Evolutionary conservation across 2,329 filamentous ascomycete genomes (phyloP), one percentile per base, ranked within the genome.

Genomic region (Drechslera avenae): DNA sequence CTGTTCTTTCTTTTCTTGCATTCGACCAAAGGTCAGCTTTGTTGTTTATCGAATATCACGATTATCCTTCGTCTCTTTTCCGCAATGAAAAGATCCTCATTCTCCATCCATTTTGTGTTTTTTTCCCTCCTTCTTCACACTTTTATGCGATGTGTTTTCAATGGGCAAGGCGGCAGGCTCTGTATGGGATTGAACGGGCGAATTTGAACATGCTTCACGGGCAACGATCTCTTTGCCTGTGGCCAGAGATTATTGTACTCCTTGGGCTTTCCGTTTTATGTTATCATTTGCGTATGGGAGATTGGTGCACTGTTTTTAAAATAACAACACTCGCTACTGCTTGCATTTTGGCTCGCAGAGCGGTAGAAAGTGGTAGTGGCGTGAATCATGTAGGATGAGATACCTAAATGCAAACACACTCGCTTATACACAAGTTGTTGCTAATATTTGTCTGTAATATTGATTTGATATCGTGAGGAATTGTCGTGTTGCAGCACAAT

Each of bases 191-290:
- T 63, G 55, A 42, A 58, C 47, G 41, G 46, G 32, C 46, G 57
- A 50, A 5, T 37, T 54, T 31, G 42, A 40, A 37, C 57, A 56
- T 31, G 52, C 51, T 57, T 57, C 46, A 56, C 47, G 57, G 60
- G 63, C 56, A 62, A 69, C 64, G 67, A 71, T 58, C 60, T 64
- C 57, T 59, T 35, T 40, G 69, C 70, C 70, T 70, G 70, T 50
- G 70, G 70, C 69, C 64, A 56, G 58, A 59, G 60, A 59, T 71
- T 64, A 59, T 66, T 70, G 67, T 66, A 69, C 59, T 71, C 68
- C 51, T 68, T 70, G 60, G 50, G 53, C 55, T 53, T 60, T 62
- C 52, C 23, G 28, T 53, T 54, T 54, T 47, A 56, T 57, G 28
- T 57, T 54, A 56, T 45, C 45, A 47, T 55, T 54, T 47, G 31